Evolutionary conservation across 2,329 filamentous ascomycete genomes (phyloP).

Genomic region (Talaromyces sp.): DNA sequence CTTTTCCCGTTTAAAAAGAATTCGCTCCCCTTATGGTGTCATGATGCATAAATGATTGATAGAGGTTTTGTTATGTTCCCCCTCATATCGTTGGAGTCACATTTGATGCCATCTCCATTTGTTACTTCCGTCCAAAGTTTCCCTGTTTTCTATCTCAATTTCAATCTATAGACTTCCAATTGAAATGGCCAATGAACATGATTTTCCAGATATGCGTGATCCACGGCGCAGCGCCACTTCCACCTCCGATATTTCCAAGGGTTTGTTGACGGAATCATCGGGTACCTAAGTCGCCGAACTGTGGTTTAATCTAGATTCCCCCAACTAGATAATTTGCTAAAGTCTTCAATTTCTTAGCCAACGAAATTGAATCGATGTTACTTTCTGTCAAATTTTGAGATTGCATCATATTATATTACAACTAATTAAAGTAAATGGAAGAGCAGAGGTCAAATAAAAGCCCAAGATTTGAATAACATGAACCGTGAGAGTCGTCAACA

Average conservation of each 20-base stretch:
- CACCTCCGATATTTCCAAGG: too few species aligned
- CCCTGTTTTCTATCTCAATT: constrained; percentile 7
- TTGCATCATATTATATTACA: constrained; percentile 26
- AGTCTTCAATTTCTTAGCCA: too few species aligned
- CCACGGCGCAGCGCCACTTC: not conserved
- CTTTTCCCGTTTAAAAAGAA: constrained; percentile 8
- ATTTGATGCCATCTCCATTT: constrained; percentile 10
- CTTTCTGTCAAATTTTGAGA: too few species aligned
- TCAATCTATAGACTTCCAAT: constrained; percentile 22
- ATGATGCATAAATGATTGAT: constrained; percentile 34
- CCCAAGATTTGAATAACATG: constrained; percentile 4
- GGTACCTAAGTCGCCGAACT: too few species aligned
- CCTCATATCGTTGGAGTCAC: constrained; percentile 26
- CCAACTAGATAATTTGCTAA: too few species aligned
- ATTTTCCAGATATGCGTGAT: constrained; percentile 5
- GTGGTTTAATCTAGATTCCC: too few species aligned
- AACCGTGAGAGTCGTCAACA: constrained; percentile 16
- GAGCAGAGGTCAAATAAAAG: constrained; percentile 3
- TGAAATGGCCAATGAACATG: constrained; percentile 19
- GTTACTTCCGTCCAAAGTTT: constrained; percentile 7
- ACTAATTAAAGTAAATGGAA: constrained; percentile 14
- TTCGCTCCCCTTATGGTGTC: constrained; percentile 28
- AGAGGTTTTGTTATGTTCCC: constrained; percentile 22
- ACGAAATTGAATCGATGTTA: too few species aligned
- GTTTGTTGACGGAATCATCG: too few species aligned